Percentiles rank a stretch among this genome's conserved stretches.
Evolutionary conservation across 331 rosid species (phyloP).

Genomic region (Acacia concinna): DNA sequence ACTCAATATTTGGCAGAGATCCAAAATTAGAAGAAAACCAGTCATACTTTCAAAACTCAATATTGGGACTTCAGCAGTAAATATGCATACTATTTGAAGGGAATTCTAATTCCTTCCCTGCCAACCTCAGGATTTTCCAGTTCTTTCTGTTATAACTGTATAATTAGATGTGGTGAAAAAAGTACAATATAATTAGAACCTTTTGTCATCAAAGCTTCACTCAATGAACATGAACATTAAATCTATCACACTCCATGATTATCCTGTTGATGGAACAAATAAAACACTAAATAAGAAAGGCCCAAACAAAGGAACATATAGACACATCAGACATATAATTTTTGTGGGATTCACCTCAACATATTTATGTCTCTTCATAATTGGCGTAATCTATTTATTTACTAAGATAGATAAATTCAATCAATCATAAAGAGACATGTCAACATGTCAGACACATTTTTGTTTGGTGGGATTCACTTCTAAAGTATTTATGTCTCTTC

Average conservation of each 20-base stretch:
- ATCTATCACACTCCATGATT: conserved; percentile 2
- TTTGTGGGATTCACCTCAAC: not conserved
- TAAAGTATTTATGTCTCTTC: not conserved
- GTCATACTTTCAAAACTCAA: not conserved
- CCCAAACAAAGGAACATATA: not conserved
- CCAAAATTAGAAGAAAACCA: not conserved
- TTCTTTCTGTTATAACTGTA: not conserved
- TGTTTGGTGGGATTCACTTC: not conserved
- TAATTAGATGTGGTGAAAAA: not conserved
- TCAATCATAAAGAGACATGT: not conserved
- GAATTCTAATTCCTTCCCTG: not conserved
- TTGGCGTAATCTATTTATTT: not conserved
- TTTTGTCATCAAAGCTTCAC: not conserved
- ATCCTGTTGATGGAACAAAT: not conserved
- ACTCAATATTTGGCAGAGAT: not conserved
- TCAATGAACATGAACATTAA: not conserved
- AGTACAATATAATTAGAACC: not conserved
- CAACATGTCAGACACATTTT: not conserved
- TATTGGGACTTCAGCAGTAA: not conserved
- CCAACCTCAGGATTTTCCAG: not conserved
- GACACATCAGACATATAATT: not conserved
- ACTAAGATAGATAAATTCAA: not conserved
- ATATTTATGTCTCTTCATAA: not conserved
- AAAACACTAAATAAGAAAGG: not conserved
- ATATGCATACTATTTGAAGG: not conserved